These are phyloP conservation scores for Verticillium dahliae DNA, from an alignment of 2,329 filamentous ascomycete species.

Conservation along the genomic window DNA sequence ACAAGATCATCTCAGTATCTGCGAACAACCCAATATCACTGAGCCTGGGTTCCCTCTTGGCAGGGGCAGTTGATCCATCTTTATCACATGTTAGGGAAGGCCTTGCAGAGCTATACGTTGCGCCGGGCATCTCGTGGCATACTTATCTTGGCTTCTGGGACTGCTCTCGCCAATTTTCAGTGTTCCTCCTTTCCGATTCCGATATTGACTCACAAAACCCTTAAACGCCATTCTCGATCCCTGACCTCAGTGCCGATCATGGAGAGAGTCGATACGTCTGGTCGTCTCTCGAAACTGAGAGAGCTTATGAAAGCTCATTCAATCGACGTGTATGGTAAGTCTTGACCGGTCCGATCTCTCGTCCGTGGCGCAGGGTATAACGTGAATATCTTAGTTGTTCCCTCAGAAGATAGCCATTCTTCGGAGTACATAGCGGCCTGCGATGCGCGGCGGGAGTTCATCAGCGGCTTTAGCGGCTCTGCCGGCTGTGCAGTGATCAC, in stretches of 20 bases:
- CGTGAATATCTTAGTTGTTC: conserved; percentile 60
- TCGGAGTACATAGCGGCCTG: conserved; percentile 98
- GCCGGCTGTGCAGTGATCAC: conserved; percentile 90
- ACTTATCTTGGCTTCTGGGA: neutral
- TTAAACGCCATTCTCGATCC: neutral
- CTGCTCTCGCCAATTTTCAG: neutral
- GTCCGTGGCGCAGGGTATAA: conserved; percentile 27
- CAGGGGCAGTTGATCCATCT: neutral
- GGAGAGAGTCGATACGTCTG: conserved; percentile 72
- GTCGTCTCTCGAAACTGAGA: conserved; percentile 69
- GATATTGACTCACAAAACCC: neutral
- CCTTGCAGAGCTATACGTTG: neutral
- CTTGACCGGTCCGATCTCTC: neutral
- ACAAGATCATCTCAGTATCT: neutral
- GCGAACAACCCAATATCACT: neutral
- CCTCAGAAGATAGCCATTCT: conserved; percentile 94
- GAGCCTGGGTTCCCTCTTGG: neutral
- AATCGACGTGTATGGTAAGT: conserved; percentile 85
- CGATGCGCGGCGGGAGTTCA: conserved; percentile 84
- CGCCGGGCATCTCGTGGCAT: neutral
- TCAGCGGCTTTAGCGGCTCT: conserved; percentile 91
- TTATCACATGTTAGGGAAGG: neutral
- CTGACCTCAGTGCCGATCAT: conserved; percentile 35
- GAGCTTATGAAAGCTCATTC: conserved; percentile 81
- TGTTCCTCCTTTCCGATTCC: neutral